Base-by-base conservation (phyloP, 1,284 basidiomycete species). In the Cryptococcus jaspeensis region DNA sequence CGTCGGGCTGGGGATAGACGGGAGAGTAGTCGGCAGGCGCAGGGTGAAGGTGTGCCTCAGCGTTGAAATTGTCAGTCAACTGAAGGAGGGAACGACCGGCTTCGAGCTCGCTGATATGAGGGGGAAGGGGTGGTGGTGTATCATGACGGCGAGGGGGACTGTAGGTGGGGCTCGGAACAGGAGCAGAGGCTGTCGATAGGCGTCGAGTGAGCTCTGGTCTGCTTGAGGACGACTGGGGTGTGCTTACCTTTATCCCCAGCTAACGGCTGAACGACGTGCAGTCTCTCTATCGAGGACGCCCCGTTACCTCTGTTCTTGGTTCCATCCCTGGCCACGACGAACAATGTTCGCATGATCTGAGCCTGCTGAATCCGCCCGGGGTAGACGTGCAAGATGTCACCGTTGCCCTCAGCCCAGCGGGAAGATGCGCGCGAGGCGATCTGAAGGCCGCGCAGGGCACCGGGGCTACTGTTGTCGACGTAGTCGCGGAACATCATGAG, bases 401-500 rank as follows among this genome's bases (percentile, higher is more conserved):
- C 39, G 36, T 42, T 51, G 18, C 50, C 50, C 22, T 51, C 38
- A 13, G 50, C 50, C 50, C 50, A 51, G 5, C 50, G 50, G 20
- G 39, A 40, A 8, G 50, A 41, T 11, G 50, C 50, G 13, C 23
- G 23, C 11, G 50, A 51, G 8, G 50, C 50, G 15, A 35, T 4
- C 22, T 51, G 22, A 20, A 51, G 11, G n/a, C 50, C 50, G 11
- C 43, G 39, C 20, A 51, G 23, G n/a, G 50, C 50, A 28, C 11
- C 36, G n/a, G 50, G 4, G 32, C 39, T 41, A 15, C 23, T 39
- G 28, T 25, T 41, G 32, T 51, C 25, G 12, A 23, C 9, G 35
- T 51, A 35, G 32, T 51, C 50, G 5, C 50, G 50, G 22, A 51
- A 51, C 50, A 51, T 51, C 50, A 51, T 51, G 23, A 51, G 23